Evolutionary conservation across 129 eudicot species (phyloP), one percentile per base, ranked within the genome.

Genomic region (Pseudognaphalium luteoalbum): DNA sequence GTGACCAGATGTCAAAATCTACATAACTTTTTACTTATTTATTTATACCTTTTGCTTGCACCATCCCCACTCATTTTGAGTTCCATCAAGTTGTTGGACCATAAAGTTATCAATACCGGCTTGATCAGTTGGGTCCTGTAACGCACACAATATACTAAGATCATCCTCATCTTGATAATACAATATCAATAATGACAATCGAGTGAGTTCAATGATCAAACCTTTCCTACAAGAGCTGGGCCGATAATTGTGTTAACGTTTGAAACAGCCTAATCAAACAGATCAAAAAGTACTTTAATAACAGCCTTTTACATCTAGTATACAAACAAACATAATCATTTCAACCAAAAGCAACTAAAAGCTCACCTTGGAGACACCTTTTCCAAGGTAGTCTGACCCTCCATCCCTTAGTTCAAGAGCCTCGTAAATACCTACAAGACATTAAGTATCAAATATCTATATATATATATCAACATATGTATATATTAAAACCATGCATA

Each of bases 321-420:
- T 14, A 79, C 58, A 72, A 51, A 79, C 22, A 25, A 29, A 61
- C 19, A 59, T 5, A 25, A 15, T 39, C 17, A 65, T 32, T 56
- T 50, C 30, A 33, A 8, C 68, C 17, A 16, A 30, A 25, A 5
- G 34, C 19, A 74, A 41, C 60, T 16, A 81, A 30, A 21, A 34
- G 17, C 86, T 66, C 22, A 87, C 98, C 97, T 93, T 93, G 34
- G 92, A 85, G 79, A 91, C 97, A 88, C 98, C 98, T 68, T 93
- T 93, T 65, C 98, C 98, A 67, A 93, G 96, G 88, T 89, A 93
- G 84, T 93, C 98, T 9, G 90, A 85, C 19, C 98, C 98, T 76
- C 98, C 98, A 68, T 93, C 98, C 66, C 98, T 88, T 35, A 93
- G 82, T 80, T 93, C 98, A 80, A 93, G 97, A 41, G 98, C 98